Conservation (phyloP, 768 basidiomycete genomes). For the Panaeolus papilionaceus region DNA sequence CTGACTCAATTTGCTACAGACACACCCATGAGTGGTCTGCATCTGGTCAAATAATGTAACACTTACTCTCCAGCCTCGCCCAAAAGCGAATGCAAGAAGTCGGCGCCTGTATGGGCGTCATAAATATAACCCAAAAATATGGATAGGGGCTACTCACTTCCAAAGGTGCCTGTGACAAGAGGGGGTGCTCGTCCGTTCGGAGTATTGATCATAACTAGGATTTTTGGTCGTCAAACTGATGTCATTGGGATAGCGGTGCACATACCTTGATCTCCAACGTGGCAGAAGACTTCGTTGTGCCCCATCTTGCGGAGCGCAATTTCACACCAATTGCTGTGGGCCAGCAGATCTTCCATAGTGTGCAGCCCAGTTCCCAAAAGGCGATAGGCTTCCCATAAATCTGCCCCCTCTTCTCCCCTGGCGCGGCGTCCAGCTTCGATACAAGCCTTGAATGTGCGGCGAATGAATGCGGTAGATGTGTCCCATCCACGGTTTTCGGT, state of each 20-base stretch:
- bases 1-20: conserved; percentile 58
- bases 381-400: conserved; percentile 72
- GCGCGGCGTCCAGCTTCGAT: conserved; percentile 72
- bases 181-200: conserved; percentile 64
- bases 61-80: conserved; percentile 70
- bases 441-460: conserved; percentile 65
- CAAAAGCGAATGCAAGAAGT: conserved; percentile 70
- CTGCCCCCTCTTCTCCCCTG: conserved; percentile 55
- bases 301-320: conserved; percentile 74
- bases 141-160: conserved; percentile 38
- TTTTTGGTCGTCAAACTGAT: conserved; percentile 23
- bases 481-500: conserved; percentile 73
- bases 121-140: background rate
- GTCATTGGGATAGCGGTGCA: background rate
- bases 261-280: conserved; percentile 71
- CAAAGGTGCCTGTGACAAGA: conserved; percentile 73
- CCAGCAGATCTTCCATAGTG: conserved; percentile 76
- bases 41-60: background rate
- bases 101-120: conserved; percentile 42
- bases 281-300: conserved; percentile 73
- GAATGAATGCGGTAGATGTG: conserved; percentile 72
- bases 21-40: conserved; percentile 14
- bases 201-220: conserved; percentile 51
- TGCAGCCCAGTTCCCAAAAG: conserved; percentile 73
- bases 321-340: conserved; percentile 86